phyloP scores from a whole-genome alignment of 2,329 filamentous ascomycete species.

The Xylariales sp. region DNA sequence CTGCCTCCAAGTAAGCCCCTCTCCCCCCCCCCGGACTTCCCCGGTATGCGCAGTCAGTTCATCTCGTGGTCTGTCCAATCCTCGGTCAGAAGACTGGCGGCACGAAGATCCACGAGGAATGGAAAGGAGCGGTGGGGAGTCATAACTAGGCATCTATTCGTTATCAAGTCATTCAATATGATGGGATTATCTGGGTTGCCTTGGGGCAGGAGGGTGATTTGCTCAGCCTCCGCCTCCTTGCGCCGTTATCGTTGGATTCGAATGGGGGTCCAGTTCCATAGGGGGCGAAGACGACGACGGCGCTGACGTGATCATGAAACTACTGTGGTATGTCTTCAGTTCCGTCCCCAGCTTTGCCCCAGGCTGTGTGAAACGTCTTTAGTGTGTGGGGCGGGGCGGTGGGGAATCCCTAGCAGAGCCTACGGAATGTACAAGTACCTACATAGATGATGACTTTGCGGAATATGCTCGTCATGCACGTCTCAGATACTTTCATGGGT shows the following conservation, averaged over 20 bases:
- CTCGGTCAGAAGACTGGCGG: not conserved
- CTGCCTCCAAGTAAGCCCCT: too few species aligned
- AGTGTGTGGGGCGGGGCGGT: not conserved
- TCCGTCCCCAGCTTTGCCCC: not conserved
- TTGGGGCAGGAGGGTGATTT: not conserved
- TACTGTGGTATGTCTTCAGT: not conserved
- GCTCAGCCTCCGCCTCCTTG: not conserved
- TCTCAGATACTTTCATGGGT: too few species aligned
- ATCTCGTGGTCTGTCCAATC: not conserved
- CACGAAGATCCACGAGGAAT: not conserved
- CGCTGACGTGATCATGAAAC: conserved; percentile 7
- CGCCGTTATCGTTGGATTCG: not conserved
- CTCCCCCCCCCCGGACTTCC: conserved; percentile 1
- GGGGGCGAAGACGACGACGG: conserved; percentile 1
- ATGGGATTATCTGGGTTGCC: too few species aligned
- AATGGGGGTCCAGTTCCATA: too few species aligned
- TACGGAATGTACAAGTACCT: too few species aligned
- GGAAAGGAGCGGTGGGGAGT: conserved; percentile 4
- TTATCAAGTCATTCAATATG: not conserved
- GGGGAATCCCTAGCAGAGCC: conserved; percentile 4
- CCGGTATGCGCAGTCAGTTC: conserved; percentile 1
- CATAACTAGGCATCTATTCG: not conserved
- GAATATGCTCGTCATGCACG: too few species aligned
- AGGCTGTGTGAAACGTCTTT: conserved; percentile 5
- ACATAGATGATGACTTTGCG: too few species aligned